phyloP scores from a whole-genome alignment of 768 basidiomycete species.

The Lentinula edodes region DNA sequence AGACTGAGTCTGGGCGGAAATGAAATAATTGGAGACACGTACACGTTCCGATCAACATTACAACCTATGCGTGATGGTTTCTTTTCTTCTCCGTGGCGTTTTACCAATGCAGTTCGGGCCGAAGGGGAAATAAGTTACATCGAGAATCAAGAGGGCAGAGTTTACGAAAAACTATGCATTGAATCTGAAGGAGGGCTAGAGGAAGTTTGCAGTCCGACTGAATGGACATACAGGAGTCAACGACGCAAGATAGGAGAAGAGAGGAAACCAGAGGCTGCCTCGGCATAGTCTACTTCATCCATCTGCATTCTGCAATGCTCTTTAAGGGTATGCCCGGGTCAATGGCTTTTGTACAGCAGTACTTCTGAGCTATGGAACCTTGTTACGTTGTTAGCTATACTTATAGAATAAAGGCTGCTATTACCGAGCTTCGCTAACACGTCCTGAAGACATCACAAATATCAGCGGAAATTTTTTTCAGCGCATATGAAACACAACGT shows the following conservation, averaged over 20 bases:
- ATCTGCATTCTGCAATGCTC: neutral
- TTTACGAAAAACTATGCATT: too few relatives aligned
- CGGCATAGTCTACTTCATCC: neutral
- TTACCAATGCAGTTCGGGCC: too few relatives aligned
- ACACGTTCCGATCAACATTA: neutral
- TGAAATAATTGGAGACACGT: neutral
- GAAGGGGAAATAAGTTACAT: too few relatives aligned
- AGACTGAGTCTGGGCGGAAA: neutral
- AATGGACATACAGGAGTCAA: neutral
- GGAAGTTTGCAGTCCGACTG: too few relatives aligned
- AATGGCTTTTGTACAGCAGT: neutral
- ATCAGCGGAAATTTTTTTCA: too few relatives aligned
- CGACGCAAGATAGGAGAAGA: neutral
- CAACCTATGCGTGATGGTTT: neutral
- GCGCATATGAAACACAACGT: neutral
- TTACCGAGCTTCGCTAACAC: too few relatives aligned
- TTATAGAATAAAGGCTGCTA: too few relatives aligned
- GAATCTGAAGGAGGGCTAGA: too few relatives aligned
- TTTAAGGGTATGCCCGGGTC: neutral
- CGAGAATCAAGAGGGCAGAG: too few relatives aligned
- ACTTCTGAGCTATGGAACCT: neutral
- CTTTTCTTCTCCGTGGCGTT: too few relatives aligned
- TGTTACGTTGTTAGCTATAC: neutral
- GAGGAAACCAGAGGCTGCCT: neutral
- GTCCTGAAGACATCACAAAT: neutral